A percentile compares a stretch with the other conserved stretches of the same genome.
phyloP scores from a whole-genome alignment of 805 yeast species.

The Candida piceae region DNA sequence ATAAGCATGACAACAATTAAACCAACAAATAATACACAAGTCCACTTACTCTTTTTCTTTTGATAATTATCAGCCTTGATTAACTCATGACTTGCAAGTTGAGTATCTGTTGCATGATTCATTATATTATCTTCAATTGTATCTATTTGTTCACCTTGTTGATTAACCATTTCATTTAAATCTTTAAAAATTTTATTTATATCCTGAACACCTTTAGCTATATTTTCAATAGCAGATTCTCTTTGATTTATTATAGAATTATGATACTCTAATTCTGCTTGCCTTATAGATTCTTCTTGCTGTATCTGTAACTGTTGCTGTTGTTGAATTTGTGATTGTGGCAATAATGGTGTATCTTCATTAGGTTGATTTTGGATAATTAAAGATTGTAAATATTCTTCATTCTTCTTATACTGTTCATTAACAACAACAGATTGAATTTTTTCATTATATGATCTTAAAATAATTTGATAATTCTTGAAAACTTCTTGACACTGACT shows the following conservation, averaged over 20 bases:
- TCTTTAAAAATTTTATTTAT: constrained; percentile 84
- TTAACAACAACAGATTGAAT: constrained; percentile 35
- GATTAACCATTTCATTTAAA: constrained; percentile 67
- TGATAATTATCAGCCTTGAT: constrained; percentile 73
- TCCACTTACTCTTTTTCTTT: constrained; percentile 63
- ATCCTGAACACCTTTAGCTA: constrained; percentile 75
- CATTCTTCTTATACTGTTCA: constrained; percentile 23
- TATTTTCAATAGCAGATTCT: constrained; percentile 63
- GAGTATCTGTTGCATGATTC: constrained; percentile 57
- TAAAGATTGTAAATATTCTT: constrained; percentile 1
- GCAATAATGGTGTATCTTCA: constrained; percentile 12
- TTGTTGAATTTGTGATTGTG: constrained; percentile 24
- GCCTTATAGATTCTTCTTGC: constrained; percentile 23
- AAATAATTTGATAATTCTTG: constrained; percentile 37
- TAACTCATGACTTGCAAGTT: constrained; percentile 67
- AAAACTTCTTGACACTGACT: constrained; percentile 53
- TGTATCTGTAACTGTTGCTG: constrained; percentile 31
- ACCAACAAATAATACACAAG: constrained; percentile 58
- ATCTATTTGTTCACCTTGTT: constrained; percentile 83
- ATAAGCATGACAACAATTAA: constrained; percentile 55
- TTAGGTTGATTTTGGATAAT: neutral
- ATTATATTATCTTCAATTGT: constrained; percentile 76
- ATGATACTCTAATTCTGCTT: constrained; percentile 59
- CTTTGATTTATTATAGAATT: constrained; percentile 63
- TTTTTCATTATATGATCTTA: constrained; percentile 46